Conservation (phyloP, 1,284 basidiomycete species). For the Ustanciosporium gigantosporum region DNA sequence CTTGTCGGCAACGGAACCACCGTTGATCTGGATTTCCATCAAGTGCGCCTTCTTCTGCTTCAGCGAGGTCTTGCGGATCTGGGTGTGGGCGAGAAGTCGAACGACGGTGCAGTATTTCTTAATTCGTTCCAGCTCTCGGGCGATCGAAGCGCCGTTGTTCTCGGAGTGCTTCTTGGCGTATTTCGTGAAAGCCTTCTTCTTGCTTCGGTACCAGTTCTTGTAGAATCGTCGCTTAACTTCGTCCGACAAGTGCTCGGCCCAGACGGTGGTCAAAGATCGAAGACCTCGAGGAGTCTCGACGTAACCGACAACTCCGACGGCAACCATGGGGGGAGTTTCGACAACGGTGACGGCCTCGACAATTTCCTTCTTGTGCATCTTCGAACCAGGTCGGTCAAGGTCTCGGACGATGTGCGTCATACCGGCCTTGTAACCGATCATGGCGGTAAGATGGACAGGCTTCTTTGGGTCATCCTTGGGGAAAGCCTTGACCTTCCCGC, state of each 20-base stretch:
- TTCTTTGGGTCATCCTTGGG: slow-evolving; percentile 97
- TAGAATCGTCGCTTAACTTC: slow-evolving; percentile 99
- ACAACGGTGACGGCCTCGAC: slow-evolving; percentile 96
- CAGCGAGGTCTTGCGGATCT: slow-evolving; percentile 92
- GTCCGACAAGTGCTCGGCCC: slow-evolving; percentile 71
- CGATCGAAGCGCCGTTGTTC: slow-evolving; percentile 86
- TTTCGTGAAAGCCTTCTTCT: slow-evolving; percentile 99
- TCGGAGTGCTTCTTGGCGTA: slow-evolving; percentile 99
- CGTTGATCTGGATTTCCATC: slow-evolving; percentile 99
- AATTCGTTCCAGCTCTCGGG: slow-evolving; percentile 97
- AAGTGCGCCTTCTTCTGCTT: slow-evolving; percentile 99
- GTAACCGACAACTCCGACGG: slow-evolving; percentile 98
- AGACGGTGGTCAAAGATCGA: slow-evolving; percentile 75
- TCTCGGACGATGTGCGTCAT: slow-evolving; percentile 99
- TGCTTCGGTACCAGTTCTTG: slow-evolving; percentile 99
- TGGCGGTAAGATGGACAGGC: slow-evolving; percentile 96
- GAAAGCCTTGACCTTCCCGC: slow-evolving; percentile 59
- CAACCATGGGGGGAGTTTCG: slow-evolving; percentile 95
- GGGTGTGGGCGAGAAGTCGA: slow-evolving; percentile 96
- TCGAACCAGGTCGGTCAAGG: slow-evolving; percentile 94
- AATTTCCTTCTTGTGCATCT: slow-evolving; percentile 72
- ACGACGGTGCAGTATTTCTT: slow-evolving; percentile 99
- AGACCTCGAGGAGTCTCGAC: slow-evolving; percentile 99
- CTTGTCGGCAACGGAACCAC: slow-evolving; percentile 95
- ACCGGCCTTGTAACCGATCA: slow-evolving; percentile 99